Evolutionary conservation across 2,329 filamentous ascomycete genomes (phyloP).

Genomic region (Sporothrix schenckii): DNA sequence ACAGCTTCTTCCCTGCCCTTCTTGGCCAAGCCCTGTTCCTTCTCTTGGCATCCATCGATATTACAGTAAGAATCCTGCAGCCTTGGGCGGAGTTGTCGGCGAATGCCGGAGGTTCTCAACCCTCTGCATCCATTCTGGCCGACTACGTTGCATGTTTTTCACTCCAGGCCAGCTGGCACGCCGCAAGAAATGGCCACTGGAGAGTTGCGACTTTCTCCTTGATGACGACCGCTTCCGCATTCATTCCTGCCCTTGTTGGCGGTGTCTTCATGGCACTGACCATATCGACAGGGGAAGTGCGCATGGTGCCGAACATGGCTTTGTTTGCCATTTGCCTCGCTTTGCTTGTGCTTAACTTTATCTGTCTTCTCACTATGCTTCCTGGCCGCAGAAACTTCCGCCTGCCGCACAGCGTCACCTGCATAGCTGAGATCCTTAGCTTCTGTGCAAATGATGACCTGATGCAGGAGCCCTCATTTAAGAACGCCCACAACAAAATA

Average conservation of each 20-base stretch:
- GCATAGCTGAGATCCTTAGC: slow-evolving; percentile 74
- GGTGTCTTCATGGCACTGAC: slow-evolving; percentile 76
- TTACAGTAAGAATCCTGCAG: slow-evolving; percentile 65
- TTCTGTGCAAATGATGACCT: slow-evolving; percentile 76
- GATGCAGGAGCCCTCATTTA: slow-evolving; percentile 72
- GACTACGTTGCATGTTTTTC: slow-evolving; percentile 72
- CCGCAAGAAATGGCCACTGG: slow-evolving; percentile 64
- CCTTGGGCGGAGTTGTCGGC: slow-evolving; percentile 67
- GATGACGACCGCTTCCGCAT: slow-evolving; percentile 60
- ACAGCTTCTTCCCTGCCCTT: slow-evolving; percentile 71
- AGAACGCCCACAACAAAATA: slow-evolving; percentile 63
- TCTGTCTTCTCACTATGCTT: slow-evolving; percentile 64
- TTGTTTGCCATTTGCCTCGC: slow-evolving; percentile 73
- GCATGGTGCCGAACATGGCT: slow-evolving; percentile 72
- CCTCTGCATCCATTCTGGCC: slow-evolving; percentile 65
- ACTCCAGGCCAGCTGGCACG: slow-evolving; percentile 60
- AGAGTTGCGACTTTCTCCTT: slow-evolving; percentile 65
- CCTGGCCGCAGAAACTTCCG: slow-evolving; percentile 59
- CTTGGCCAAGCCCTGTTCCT: slow-evolving; percentile 70
- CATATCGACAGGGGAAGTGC: slow-evolving; percentile 53
- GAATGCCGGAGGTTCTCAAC: slow-evolving; percentile 59
- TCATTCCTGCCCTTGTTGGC: slow-evolving; percentile 68
- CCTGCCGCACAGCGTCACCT: slow-evolving; percentile 73
- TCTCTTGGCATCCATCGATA: slow-evolving; percentile 67
- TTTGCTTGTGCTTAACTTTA: slow-evolving; percentile 69